Evolutionary conservation across 2,329 filamentous ascomycete genomes (phyloP).

Genomic region (Apiospora phragmitis): DNA sequence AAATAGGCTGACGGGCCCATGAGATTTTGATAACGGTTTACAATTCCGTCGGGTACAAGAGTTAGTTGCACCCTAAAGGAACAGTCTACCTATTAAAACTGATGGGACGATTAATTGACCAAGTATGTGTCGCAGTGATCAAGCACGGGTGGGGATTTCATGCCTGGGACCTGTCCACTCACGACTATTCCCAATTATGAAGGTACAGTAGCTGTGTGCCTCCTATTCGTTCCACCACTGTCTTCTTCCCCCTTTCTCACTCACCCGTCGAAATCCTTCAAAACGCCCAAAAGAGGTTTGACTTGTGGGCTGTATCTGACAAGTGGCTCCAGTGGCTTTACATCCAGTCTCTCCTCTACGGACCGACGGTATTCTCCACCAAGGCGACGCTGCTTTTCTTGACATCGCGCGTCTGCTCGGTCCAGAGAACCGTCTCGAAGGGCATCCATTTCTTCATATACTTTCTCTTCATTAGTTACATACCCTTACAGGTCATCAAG

Average conservation of each 20-base stretch:
- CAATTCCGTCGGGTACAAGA: conserved; percentile 9
- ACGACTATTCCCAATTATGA: neutral
- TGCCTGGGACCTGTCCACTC: conserved; percentile 24
- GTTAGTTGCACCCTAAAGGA: neutral
- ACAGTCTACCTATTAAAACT: neutral
- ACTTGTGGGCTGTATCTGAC: neutral
- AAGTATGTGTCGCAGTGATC: conserved; percentile 18
- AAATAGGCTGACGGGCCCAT: neutral
- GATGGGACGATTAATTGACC: neutral
- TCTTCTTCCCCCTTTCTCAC: neutral
- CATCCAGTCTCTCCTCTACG: neutral
- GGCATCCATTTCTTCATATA: neutral
- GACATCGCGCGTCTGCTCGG: neutral
- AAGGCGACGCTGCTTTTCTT: conserved; percentile 1
- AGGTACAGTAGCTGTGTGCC: neutral
- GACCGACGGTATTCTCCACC: neutral
- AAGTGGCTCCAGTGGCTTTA: neutral
- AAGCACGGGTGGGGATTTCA: conserved; percentile 24
- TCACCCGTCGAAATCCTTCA: neutral
- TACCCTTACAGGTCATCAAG: neutral
- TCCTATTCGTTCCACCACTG: neutral
- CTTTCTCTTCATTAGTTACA: neutral
- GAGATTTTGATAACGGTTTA: conserved; percentile 12
- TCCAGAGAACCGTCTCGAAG: neutral
- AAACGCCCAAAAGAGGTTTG: neutral